Evolutionary conservation across 2,329 filamentous ascomycete genomes (phyloP).

Genomic region (Cercospora sojina): DNA sequence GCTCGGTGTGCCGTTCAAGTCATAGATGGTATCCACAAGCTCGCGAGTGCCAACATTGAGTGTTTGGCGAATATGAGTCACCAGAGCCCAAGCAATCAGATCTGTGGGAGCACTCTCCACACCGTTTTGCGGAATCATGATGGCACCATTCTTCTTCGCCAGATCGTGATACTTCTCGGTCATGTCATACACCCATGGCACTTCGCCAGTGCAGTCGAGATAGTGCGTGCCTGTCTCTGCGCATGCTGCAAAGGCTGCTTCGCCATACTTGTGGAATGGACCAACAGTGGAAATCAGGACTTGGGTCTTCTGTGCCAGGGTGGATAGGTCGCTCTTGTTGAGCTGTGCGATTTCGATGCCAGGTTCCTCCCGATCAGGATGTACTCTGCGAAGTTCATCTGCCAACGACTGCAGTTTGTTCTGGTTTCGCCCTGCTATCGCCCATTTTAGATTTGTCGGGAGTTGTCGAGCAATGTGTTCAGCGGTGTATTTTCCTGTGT

Average conservation of each 20-base stretch:
- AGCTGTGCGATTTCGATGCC: slow-evolving; percentile 57
- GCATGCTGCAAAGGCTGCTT: slow-evolving; percentile 63
- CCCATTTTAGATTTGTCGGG: slow-evolving; percentile 81
- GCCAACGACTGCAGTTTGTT: slow-evolving; percentile 70
- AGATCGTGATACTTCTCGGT: slow-evolving; percentile 60
- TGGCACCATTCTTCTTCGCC: slow-evolving; percentile 60
- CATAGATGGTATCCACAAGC: slow-evolving; percentile 54
- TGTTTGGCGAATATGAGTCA: slow-evolving; percentile 53
- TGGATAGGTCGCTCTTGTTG: slow-evolving; percentile 50
- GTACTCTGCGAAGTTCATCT: slow-evolving; percentile 63
- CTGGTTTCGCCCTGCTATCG: slow-evolving; percentile 77
- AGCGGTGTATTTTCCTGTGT: slow-evolving; percentile 75
- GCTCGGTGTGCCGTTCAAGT: slow-evolving; percentile 54
- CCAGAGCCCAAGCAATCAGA: slow-evolving; percentile 53
- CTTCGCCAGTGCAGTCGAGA: slow-evolving; percentile 60
- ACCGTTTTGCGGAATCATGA: slow-evolving; percentile 62
- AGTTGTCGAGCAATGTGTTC: slow-evolving; percentile 71
- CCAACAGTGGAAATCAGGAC: slow-evolving; percentile 63
- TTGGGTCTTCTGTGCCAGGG: slow-evolving; percentile 56
- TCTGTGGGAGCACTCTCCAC: slow-evolving; percentile 63
- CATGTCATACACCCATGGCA: slow-evolving; percentile 60
- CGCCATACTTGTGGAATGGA: slow-evolving; percentile 64
- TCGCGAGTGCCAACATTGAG: slow-evolving; percentile 54
- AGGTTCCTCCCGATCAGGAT: slow-evolving; percentile 68
- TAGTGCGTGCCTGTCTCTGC: slow-evolving; percentile 66